Evolutionary conservation across 495 filamentous ascomycete species (phyloP).

Genomic region (Lasiosphaeria ovina): DNA sequence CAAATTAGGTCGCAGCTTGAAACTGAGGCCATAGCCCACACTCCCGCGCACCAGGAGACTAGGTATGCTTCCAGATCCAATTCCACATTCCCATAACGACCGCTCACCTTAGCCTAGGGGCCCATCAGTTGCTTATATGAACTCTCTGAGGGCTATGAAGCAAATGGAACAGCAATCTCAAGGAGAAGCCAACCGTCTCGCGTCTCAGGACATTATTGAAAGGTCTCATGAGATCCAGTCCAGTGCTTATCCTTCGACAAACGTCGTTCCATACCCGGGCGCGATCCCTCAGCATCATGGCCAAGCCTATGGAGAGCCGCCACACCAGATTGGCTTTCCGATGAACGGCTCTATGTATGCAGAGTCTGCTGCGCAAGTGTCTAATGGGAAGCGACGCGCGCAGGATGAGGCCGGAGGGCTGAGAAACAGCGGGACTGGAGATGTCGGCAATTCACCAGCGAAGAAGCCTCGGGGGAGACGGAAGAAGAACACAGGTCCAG

Average conservation of each 20-base stretch:
- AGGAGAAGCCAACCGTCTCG: background rate
- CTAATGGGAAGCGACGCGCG: conserved; percentile 20
- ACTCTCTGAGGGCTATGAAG: background rate
- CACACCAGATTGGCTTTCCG: conserved; percentile 7
- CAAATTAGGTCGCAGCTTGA: conserved; percentile 32
- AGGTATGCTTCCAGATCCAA: conserved; percentile 10
- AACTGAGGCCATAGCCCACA: conserved; percentile 17
- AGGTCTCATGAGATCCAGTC: background rate
- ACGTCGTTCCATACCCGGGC: conserved; percentile 1
- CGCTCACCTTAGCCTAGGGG: background rate
- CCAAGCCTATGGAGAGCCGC: conserved; percentile 9
- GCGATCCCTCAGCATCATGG: background rate
- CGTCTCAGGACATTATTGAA: conserved; percentile 11
- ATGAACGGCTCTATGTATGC: conserved; percentile 22
- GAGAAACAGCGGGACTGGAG: conserved; percentile 6
- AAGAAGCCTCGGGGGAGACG: conserved; percentile 25
- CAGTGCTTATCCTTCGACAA: conserved; percentile 5
- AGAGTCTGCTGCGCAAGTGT: conserved; percentile 22
- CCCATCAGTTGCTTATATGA: background rate
- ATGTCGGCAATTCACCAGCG: background rate
- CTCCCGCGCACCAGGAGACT: background rate
- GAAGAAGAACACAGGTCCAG: conserved; percentile 18
- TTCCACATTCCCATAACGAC: background rate
- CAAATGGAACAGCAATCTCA: background rate
- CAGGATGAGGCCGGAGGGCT: conserved; percentile 1